Percentiles rank a stretch among this genome's conserved stretches.
phyloP scores from a whole-genome alignment of 2,329 filamentous ascomycete genomes.

The Fonsecaea multimorphosa region DNA sequence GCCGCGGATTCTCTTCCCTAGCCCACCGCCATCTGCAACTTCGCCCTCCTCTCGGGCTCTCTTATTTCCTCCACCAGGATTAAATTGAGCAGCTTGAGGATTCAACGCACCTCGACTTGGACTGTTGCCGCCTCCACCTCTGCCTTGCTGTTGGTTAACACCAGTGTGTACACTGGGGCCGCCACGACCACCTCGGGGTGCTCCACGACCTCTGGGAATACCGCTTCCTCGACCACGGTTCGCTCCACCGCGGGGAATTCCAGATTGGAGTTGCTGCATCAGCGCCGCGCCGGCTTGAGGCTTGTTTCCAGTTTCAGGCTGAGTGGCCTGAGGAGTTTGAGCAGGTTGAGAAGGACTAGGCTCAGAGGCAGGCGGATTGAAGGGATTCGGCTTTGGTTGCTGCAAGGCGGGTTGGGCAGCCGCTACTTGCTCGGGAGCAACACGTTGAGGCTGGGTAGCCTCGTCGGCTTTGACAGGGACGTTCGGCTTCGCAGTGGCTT shows the following conservation, averaged over 20 bases:
- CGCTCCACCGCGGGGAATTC: conserved; percentile 34
- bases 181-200: conserved; percentile 46
- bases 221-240: conserved; percentile 44
- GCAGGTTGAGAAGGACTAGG: not conserved
- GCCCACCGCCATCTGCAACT: conserved; percentile 22
- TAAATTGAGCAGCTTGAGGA: conserved; percentile 60
- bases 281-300: conserved; percentile 32
- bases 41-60: conserved; percentile 60
- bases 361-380: not conserved
- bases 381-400: conserved; percentile 9
- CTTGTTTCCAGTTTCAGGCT: conserved; percentile 28
- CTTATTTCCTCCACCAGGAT: conserved; percentile 64
- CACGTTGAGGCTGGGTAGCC: conserved; percentile 25
- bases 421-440: conserved; percentile 32
- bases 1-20: conserved; percentile 37
- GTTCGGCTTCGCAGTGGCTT: conserved; percentile 23
- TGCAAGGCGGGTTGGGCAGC: conserved; percentile 30
- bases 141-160: conserved; percentile 42
- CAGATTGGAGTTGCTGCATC: conserved; percentile 34
- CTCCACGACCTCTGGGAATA: conserved; percentile 52
- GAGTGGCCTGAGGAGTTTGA: not conserved
- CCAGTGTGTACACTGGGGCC: conserved; percentile 47
- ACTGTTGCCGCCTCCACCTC: conserved; percentile 34
- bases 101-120: conserved; percentile 52
- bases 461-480: conserved; percentile 31